Evolutionary conservation across 1,284 basidiomycete species (phyloP), one percentile per base, ranked within the genome.

Genomic region (Ganoderma sinense): DNA sequence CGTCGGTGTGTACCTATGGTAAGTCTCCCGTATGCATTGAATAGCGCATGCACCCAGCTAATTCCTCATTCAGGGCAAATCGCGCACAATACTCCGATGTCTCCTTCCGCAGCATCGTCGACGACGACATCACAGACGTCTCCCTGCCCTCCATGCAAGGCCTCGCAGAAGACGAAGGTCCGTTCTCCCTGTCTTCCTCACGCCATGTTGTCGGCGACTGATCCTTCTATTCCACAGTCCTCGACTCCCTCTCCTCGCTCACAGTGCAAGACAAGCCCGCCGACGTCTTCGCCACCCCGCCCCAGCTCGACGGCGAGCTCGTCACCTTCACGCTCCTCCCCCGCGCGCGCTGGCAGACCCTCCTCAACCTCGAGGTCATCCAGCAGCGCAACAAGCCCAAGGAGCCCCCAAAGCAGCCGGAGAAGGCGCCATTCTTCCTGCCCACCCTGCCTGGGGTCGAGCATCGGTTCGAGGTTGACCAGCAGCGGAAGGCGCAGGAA

Each of bases 341-440:
- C 20, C 91, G 97, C 51, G 92, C 96, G 16, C 87, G 95, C 75
- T 99, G 98, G 98, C 95, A 98, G 82, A 97, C 98, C 0, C 83
- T 99, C 26, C 87, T 99, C 69, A 98, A 99, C 78, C 87, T 99
- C 43, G 98, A 99, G 75, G 92, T 96, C 45, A 99, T 99, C 76
- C 94, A 96, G 92, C 92, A 94, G 87, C 92, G 97, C 61, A 99
- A 99, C 81, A 98, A 97, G 85, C 97, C 98, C 10, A 97, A 94
- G 81, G 97, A 98, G 74, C 88, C 96, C 0, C 96, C 96, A 4
- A 98, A 99, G 82, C 94, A 93, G 48, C 96, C 96, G 3, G 97
- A 98, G 82, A 89, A 94, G 71, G 97, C 97, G 1, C 98, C 98
- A 0, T 99, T 99, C 87, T 99, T 99, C 87, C 84, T 99, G 20